Evolutionary conservation across 495 filamentous ascomycete species (phyloP), one percentile per base, ranked within the genome.

Genomic region (Halenospora varia): DNA sequence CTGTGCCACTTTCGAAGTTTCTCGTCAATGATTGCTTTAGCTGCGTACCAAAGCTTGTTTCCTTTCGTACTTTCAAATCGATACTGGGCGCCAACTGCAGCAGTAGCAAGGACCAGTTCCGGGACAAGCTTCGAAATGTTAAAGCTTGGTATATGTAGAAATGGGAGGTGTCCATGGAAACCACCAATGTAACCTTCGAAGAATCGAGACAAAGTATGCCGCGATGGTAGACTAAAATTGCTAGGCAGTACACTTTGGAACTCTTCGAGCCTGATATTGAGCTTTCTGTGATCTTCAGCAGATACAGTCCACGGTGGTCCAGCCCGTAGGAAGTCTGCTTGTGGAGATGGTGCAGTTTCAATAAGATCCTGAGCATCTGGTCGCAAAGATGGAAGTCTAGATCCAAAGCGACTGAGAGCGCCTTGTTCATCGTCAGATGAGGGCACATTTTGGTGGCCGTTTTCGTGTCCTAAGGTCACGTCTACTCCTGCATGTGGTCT

Each of bases 41-140:
- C 77, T 0, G 86, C 86, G 68, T 88, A 84, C 73, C 87, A 91
- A 6, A 91, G 71, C 11, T 86, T 82, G 60, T 86, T 83, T 0
- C 84, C 85, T 35, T 82, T 75, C 48, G 80, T 78, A 42, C 82
- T 85, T 61, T 89, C 86, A 57, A 88, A 88, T 11, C 86, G 76
- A 59, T 88, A 89, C 41, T 85, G 80, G 2, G 86, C 86, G 6
- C 86, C 86, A 2, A 88, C 74, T 0, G 86, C 77, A 3, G 80
- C 69, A 59, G 88, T 82, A 0, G 85, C 82, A n/a, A 88, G 68
- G 17, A 88, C 65, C 11, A 88, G 68, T 56, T 86, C 83, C 4
- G 82, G 71, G 2, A 82, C 75, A 44, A 79, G 71, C 0, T 79
- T 72, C 13, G 79, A 76, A 0, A 80, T 72, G 22, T 75, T 66